phyloP scores from a whole-genome alignment of 441 rosid species.

The Syzygium malaccense region DNA sequence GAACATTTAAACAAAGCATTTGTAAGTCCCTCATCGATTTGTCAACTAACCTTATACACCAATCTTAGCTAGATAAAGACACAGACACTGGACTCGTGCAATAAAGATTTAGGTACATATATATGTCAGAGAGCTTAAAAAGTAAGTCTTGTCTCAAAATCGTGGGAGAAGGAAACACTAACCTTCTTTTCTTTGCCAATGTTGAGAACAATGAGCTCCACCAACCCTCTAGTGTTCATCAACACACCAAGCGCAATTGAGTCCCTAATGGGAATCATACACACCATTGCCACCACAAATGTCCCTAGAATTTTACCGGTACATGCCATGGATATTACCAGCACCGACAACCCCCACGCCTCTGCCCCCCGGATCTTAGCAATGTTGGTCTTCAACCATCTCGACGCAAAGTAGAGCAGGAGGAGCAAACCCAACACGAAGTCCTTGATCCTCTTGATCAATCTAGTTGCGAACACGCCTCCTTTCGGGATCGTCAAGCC shows the following conservation, averaged over 20 bases:
- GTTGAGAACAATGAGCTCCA: conserved; percentile 5
- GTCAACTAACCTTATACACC: neutral
- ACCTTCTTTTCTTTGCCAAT: conserved; percentile 9
- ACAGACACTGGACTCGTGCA: neutral
- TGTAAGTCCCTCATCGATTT: neutral
- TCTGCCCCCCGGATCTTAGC: neutral
- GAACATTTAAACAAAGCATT: neutral
- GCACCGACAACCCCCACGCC: neutral
- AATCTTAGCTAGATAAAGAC: neutral
- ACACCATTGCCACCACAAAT: conserved; percentile 3
- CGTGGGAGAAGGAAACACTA: neutral
- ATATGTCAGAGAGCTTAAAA: neutral
- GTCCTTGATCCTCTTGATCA: conserved; percentile 42
- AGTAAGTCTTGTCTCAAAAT: neutral
- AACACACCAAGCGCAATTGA: neutral
- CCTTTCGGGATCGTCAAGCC: conserved; percentile 66
- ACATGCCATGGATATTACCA: conserved; percentile 2
- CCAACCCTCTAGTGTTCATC: conserved; percentile 7
- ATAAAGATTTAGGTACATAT: neutral
- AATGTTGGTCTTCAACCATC: conserved; percentile 2
- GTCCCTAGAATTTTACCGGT: conserved; percentile 4
- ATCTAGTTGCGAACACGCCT: conserved; percentile 38
- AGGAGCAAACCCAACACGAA: neutral
- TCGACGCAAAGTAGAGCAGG: neutral
- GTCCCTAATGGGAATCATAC: conserved; percentile 2